Conservation (phyloP, 2,329 filamentous ascomycete species). For the Claviceps sp. region DNA sequence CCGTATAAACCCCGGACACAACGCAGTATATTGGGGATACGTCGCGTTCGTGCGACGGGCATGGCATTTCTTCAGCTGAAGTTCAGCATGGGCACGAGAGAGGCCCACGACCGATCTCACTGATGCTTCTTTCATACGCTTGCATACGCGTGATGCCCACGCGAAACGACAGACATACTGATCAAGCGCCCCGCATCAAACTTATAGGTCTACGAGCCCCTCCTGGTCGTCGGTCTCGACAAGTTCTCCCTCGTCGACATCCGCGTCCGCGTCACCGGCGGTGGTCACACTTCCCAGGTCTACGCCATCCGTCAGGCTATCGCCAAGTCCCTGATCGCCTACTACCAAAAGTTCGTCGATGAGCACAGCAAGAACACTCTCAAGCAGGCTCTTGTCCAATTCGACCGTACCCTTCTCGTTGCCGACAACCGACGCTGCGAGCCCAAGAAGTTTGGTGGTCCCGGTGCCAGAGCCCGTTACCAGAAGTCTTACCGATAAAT, state of each 20-base stretch:
- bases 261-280: constrained; percentile 87
- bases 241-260: constrained; percentile 97
- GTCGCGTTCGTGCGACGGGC: background rate
- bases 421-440: constrained; percentile 98
- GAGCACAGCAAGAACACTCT: constrained; percentile 99
- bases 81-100: background rate
- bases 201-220: constrained; percentile 82
- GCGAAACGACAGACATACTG: background rate
- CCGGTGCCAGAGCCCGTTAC: constrained; percentile 89
- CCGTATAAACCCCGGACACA: background rate
- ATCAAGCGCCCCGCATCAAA: background rate
- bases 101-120: background rate
- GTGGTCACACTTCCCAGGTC: constrained; percentile 95
- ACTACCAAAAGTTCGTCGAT: constrained; percentile 99
- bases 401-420: constrained; percentile 93
- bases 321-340: constrained; percentile 63
- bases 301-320: constrained; percentile 99
- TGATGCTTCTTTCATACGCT: background rate
- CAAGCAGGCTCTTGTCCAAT: constrained; percentile 92
- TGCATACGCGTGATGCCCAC: background rate
- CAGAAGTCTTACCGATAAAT: constrained; percentile 98
- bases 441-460: constrained; percentile 96
- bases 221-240: constrained; percentile 93
- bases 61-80: background rate
- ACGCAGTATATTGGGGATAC: background rate